Base-by-base conservation (phyloP, 108 stramenopile genomes). In the Schizochytrium sp. region DNA sequence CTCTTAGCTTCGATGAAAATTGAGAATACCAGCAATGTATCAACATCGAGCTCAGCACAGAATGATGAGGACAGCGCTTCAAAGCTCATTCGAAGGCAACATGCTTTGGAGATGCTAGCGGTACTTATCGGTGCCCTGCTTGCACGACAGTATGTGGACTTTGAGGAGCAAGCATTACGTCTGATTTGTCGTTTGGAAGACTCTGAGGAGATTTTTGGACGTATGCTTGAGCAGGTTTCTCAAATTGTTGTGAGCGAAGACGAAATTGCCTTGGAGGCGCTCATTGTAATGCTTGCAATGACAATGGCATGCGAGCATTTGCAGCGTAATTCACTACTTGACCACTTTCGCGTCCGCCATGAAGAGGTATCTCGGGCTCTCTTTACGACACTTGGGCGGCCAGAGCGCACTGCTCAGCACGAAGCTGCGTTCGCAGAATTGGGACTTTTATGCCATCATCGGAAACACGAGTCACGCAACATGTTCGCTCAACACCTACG, bases 391-490 rank as follows among this genome's bases (percentile, higher is more conserved):
- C 64, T 69, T 44, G 7, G 42, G 64, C 0, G 64, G 28, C 44
- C 64, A 12, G 64, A 69, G 44, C 76, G 50, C 15, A 49, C 53
- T 13, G 15, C 15, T 47, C 76, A 83, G 47, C 47, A 83, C 2
- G 76, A 83, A 2, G 76, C 53, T 40, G 76, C 40, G 5, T 83
- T 83, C 40, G 47, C 76, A 42, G 50, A 55, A 38, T 55, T 5
- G 45, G 53, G 50, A 5, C 0, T 83, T 13, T 28, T 83, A 17
- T 83, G 76, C n/a, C 47, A 83, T 28, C 76, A 83, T 53, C 47
- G 76, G 5, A 83, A 83, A 40, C 76, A 83, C 76, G 76, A 83
- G 55, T 83, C 76, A 53, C 47, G 76, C 3, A 42, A 83, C 53
- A 49, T 28, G 15, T 83, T 83, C 28, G 76, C 76, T n/a, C 50